These are phyloP conservation scores for Drechslera avenae DNA, from an alignment of 2,329 filamentous ascomycete genomes.

Conservation along the genomic window DNA sequence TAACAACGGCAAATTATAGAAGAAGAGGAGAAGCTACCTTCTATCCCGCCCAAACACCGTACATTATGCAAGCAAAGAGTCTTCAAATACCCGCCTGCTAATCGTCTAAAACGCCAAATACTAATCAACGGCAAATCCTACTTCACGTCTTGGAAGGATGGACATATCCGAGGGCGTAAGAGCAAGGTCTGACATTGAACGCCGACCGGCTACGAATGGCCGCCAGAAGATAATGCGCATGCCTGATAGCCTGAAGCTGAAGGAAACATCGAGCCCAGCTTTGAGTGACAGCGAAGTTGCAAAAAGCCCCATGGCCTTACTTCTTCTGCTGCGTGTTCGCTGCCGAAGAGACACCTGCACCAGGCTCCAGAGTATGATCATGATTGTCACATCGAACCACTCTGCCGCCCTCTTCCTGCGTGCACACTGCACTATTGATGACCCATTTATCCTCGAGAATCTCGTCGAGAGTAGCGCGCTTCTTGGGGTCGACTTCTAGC, in stretches of 20 bases:
- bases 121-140: constrained; percentile 1
- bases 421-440: constrained; percentile 80
- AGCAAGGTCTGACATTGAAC: too few relatives aligned
- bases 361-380: constrained; percentile 81
- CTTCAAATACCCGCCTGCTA: constrained; percentile 9
- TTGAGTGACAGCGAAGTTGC: too few relatives aligned
- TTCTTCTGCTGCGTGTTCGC: constrained; percentile 44
- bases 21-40: constrained; percentile 4
- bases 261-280: too few relatives aligned
- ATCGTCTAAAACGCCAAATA: constrained; percentile 5
- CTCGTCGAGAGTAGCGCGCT: constrained; percentile 82
- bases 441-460: constrained; percentile 91
- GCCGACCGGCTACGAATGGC: neutral
- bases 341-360: constrained; percentile 39
- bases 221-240: neutral
- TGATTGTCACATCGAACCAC: constrained; percentile 78
- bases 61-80: constrained; percentile 7
- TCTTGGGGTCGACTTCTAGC: constrained; percentile 85
- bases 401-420: constrained; percentile 73
- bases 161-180: too few relatives aligned
- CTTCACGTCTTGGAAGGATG: neutral
- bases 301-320: constrained; percentile 21
- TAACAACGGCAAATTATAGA: neutral
- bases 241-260: too few relatives aligned
- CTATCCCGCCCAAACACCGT: constrained; percentile 8